phyloP scores from a whole-genome alignment of 208 protist species.

The Acanthamoeba sp. region DNA sequence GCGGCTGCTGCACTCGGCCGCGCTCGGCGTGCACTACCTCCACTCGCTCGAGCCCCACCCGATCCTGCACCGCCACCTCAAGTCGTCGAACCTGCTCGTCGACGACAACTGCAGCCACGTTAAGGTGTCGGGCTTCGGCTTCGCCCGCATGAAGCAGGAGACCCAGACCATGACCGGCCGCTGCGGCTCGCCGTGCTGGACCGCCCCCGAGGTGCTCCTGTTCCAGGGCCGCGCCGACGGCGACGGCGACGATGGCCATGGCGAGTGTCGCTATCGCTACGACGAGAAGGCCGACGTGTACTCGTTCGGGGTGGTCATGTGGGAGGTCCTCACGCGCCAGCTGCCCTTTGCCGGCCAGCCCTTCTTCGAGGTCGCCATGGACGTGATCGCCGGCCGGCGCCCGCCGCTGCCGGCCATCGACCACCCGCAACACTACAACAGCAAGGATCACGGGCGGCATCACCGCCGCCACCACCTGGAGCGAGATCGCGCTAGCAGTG shows the following conservation, averaged over 20 bases:
- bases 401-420: background rate
- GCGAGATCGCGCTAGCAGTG: background rate
- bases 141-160: slow-evolving; percentile 69
- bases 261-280: slow-evolving; percentile 25
- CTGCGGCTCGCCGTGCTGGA: slow-evolving; percentile 84
- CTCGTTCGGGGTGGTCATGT: slow-evolving; percentile 13
- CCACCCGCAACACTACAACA: background rate
- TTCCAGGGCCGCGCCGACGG: background rate
- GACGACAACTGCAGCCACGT: slow-evolving; percentile 80
- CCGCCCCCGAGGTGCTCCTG: slow-evolving; percentile 80
- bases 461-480: too few species aligned
- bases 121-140: slow-evolving; percentile 85
- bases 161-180: slow-evolving; percentile 76
- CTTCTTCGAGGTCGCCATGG: background rate
- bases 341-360: background rate
- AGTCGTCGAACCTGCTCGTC: slow-evolving; percentile 59
- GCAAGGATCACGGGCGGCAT: background rate
- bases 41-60: background rate
- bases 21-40: slow-evolving; percentile 65
- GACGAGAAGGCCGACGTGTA: slow-evolving; percentile 40
- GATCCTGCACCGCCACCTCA: slow-evolving; percentile 61
- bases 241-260: slow-evolving; percentile 76
- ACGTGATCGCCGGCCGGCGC: slow-evolving; percentile 21
- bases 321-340: background rate
- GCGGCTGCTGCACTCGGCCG: slow-evolving; percentile 1